Conservation (phyloP, 1,284 basidiomycete species). For the Vanrija sp. region DNA sequence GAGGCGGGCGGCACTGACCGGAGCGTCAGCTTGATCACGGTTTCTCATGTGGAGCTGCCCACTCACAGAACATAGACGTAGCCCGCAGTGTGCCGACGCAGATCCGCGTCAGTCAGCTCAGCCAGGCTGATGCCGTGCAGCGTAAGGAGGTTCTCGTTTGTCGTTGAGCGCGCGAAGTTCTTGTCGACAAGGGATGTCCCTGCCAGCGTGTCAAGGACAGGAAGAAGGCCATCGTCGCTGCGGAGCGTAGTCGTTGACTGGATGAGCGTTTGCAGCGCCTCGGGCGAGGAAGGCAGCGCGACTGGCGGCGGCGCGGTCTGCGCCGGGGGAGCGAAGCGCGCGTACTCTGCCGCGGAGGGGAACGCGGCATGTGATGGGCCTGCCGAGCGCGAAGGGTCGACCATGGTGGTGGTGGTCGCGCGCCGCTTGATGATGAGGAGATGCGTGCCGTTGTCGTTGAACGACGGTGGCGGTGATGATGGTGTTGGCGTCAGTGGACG, state of each 20-base stretch:
- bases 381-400: background rate
- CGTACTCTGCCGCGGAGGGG: background rate
- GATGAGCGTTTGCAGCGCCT: background rate
- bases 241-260: background rate
- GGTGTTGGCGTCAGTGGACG: background rate
- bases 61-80: slow-evolving; percentile 33
- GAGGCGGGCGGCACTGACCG: background rate
- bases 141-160: slow-evolving; percentile 2
- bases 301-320: background rate
- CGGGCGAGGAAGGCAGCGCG: background rate
- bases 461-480: background rate
- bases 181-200: background rate
- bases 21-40: background rate
- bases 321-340: background rate
- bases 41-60: background rate
- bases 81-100: slow-evolving; percentile 21
- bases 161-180: too few species aligned
- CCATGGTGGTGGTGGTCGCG: background rate
- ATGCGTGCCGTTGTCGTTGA: too few species aligned
- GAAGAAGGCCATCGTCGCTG: background rate
- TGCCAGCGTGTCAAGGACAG: background rate
- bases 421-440: background rate
- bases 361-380: slow-evolving; percentile 5
- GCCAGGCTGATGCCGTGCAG: slow-evolving; percentile 16
- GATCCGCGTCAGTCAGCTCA: slow-evolving; percentile 9